Conservation (phyloP, 176 grass and related monocot species). For the Rhynchospora breviuscula region DNA sequence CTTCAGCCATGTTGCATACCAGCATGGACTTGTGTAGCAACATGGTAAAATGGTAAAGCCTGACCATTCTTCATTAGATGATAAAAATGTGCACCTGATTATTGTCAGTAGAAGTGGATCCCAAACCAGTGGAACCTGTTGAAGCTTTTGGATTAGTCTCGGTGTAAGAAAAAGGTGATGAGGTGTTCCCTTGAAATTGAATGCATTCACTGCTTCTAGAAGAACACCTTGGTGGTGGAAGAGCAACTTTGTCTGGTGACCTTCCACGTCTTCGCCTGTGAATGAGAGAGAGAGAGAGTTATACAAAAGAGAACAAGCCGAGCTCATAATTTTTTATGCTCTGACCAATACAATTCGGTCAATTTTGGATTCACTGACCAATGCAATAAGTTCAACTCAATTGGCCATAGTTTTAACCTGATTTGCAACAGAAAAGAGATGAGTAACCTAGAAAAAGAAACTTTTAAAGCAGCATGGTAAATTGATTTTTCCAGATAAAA, state of each 20-base stretch:
- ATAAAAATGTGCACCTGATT: slow-evolving; percentile 42
- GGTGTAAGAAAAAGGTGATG: slow-evolving; percentile 34
- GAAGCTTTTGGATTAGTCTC: slow-evolving; percentile 34
- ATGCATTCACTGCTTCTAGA: slow-evolving; percentile 45
- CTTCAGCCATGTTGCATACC: background rate
- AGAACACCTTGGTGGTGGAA: slow-evolving; percentile 49
- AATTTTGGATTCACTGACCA: background rate
- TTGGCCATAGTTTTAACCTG: too few relatives aligned
- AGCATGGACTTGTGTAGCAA: background rate
- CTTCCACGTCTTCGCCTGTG: slow-evolving; percentile 41
- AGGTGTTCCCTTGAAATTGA: slow-evolving; percentile 28
- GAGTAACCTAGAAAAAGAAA: too few relatives aligned
- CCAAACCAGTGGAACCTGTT: slow-evolving; percentile 23
- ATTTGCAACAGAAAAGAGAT: too few relatives aligned
- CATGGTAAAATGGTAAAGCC: background rate
- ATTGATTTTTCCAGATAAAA: background rate
- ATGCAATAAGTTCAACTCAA: background rate
- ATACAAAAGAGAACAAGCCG: background rate
- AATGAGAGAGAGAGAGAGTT: slow-evolving; percentile 16
- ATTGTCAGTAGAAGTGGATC: slow-evolving; percentile 45
- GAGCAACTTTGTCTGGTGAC: slow-evolving; percentile 49
- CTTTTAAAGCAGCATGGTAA: background rate
- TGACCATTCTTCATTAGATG: background rate
- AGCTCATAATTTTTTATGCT: background rate
- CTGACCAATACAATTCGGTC: too few relatives aligned